Percentiles rank a stretch among this genome's conserved stretches.
Evolutionary conservation across 1,139 yeast species (phyloP).

Genomic region (Chernovozyma aurita): DNA sequence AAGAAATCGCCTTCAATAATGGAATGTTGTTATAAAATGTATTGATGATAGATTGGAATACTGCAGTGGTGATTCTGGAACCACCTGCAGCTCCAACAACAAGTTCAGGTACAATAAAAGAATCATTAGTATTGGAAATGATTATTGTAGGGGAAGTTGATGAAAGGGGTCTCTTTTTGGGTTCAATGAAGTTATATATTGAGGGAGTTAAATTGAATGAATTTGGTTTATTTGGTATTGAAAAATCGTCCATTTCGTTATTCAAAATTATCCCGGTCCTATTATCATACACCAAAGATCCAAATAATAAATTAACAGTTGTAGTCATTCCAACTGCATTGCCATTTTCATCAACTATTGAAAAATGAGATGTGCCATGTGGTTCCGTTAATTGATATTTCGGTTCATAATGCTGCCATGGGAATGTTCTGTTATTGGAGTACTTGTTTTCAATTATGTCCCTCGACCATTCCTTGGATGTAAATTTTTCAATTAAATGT

Average conservation of each 20-base stretch:
- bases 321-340: conserved; percentile 87
- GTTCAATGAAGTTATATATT: conserved; percentile 67
- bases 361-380: conserved; percentile 86
- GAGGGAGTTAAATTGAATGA: conserved; percentile 83
- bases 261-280: conserved; percentile 79
- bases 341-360: conserved; percentile 63
- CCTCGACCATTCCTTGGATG: conserved; percentile 50
- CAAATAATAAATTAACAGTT: conserved; percentile 83
- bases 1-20: conserved; percentile 65
- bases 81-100: conserved; percentile 96
- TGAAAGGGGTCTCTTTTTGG: conserved; percentile 78
- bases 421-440: conserved; percentile 51
- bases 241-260: conserved; percentile 94
- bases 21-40: conserved; percentile 52
- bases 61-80: conserved; percentile 78
- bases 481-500: conserved; percentile 26
- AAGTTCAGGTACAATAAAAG: conserved; percentile 43
- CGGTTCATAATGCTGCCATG: conserved; percentile 76
- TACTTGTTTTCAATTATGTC: conserved; percentile 36
- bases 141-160: conserved; percentile 73
- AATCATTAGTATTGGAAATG: conserved; percentile 44
- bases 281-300: conserved; percentile 77
- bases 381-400: conserved; percentile 70
- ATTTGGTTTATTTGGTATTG: conserved; percentile 65
- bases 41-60: conserved; percentile 75